Evolutionary conservation across 2,329 filamentous ascomycete species (phyloP).

Genomic region (Verticillium dahliae): DNA sequence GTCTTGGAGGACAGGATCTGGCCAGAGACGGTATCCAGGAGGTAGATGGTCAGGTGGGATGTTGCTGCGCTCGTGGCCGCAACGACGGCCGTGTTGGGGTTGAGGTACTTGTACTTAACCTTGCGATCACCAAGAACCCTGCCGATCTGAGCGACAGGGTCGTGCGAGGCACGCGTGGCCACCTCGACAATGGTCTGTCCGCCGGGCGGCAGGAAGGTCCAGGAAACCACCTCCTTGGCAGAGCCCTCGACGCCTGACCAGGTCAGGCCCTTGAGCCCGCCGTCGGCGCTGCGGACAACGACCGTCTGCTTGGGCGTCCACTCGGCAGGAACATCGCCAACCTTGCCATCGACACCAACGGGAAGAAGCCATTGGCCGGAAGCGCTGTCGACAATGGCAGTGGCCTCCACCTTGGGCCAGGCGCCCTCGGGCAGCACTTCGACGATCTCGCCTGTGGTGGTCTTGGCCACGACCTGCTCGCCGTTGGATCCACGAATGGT

Average conservation of each 20-base stretch:
- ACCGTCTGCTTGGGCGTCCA: conserved; percentile 46
- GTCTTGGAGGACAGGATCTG: conserved; percentile 65
- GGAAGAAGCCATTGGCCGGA: conserved; percentile 48
- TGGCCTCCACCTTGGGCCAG: conserved; percentile 27
- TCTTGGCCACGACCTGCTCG: conserved; percentile 52
- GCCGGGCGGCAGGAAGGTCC: conserved; percentile 64
- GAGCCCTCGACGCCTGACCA: conserved; percentile 37
- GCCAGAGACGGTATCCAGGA: conserved; percentile 83
- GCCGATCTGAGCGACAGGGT: conserved; percentile 91
- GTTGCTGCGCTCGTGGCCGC: conserved; percentile 57
- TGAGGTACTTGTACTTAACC: conserved; percentile 97
- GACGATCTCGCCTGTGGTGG: conserved; percentile 44
- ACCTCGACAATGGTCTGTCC: conserved; percentile 64
- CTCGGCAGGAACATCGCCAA: conserved; percentile 36
- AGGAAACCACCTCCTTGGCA: conserved; percentile 45
- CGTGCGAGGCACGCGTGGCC: conserved; percentile 63
- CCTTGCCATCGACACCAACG: conserved; percentile 42
- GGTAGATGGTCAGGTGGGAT: conserved; percentile 62
- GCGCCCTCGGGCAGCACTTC: conserved; percentile 33
- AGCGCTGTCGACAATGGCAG: conserved; percentile 45
- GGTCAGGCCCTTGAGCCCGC: conserved; percentile 48
- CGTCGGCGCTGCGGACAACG: conserved; percentile 42
- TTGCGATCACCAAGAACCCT: conserved; percentile 84
- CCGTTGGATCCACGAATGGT: conserved; percentile 55
- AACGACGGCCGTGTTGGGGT: conserved; percentile 76